Conservation (phyloP, 1,284 basidiomycete genomes). For the Thelephora terrestris region DNA sequence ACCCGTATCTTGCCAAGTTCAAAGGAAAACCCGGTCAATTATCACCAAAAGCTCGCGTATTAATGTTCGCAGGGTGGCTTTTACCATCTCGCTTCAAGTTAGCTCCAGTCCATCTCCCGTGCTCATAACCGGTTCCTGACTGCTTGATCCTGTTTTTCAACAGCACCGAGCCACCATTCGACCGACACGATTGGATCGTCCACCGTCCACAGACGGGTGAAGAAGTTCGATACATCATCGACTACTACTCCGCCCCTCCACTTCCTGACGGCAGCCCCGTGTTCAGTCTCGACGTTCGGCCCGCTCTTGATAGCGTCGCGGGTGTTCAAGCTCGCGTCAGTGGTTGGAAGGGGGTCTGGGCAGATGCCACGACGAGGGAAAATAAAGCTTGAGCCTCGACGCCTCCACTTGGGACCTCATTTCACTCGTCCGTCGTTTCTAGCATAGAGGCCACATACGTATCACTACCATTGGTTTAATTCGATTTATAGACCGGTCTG, state of each 20-base stretch:
- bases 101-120: conserved; percentile 18
- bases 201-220: conserved; percentile 63
- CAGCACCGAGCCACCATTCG: conserved; percentile 89
- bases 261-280: conserved; percentile 83
- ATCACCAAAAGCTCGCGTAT: conserved; percentile 83
- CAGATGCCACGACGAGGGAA: neutral
- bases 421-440: too few species aligned
- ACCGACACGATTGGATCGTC: conserved; percentile 98
- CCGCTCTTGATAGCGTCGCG: conserved; percentile 73
- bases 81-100: conserved; percentile 87
- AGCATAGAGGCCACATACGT: too few species aligned
- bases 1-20: conserved; percentile 73
- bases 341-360: neutral
- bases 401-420: too few species aligned
- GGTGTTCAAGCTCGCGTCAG: neutral
- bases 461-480: too few species aligned
- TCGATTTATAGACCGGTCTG: too few species aligned
- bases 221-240: conserved; percentile 89
- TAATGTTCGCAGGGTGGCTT: conserved; percentile 77
- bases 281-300: conserved; percentile 87
- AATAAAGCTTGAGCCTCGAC: neutral
- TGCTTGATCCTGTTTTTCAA: neutral
- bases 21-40: conserved; percentile 86
- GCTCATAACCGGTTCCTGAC: neutral
- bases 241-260: conserved; percentile 88